Percentiles rank a stretch among this genome's conserved stretches.
These are phyloP conservation scores for Nicotiana tabacum DNA, from an alignment of 257 asterid species.

Conservation along the genomic window DNA sequence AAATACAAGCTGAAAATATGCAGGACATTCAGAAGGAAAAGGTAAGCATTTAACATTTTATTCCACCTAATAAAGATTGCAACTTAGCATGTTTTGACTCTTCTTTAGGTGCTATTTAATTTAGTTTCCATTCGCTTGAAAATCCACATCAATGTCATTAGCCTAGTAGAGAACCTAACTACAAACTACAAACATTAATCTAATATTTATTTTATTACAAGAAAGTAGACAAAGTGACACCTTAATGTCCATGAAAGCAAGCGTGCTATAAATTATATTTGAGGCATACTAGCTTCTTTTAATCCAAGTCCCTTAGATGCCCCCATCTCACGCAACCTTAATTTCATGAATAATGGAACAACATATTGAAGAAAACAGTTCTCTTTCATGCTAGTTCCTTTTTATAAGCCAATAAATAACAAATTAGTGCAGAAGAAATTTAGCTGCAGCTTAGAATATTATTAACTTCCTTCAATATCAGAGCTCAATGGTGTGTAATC, in stretches of 20 bases:
- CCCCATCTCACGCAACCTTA: not conserved
- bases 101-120: not conserved
- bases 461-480: not conserved
- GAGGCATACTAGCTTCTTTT: not conserved
- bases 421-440: not conserved
- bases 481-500: not conserved
- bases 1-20: not conserved
- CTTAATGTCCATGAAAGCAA: not conserved
- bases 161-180: not conserved
- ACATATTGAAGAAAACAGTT: not conserved
- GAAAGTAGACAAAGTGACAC: not conserved
- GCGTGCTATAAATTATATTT: not conserved
- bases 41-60: not conserved
- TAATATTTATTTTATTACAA: not conserved
- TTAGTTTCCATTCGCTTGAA: not conserved
- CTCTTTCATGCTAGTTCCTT: not conserved
- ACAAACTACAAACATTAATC: not conserved
- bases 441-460: not conserved
- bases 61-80: not conserved
- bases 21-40: not conserved
- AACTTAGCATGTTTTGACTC: not conserved
- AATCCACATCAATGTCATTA: not conserved
- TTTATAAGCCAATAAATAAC: not conserved
- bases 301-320: not conserved
- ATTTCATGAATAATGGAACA: not conserved